A percentile compares a stretch with the other conserved stretches of the same genome.
Conservation (phyloP, 768 basidiomycete species). For the Phylloporus scabripes region DNA sequence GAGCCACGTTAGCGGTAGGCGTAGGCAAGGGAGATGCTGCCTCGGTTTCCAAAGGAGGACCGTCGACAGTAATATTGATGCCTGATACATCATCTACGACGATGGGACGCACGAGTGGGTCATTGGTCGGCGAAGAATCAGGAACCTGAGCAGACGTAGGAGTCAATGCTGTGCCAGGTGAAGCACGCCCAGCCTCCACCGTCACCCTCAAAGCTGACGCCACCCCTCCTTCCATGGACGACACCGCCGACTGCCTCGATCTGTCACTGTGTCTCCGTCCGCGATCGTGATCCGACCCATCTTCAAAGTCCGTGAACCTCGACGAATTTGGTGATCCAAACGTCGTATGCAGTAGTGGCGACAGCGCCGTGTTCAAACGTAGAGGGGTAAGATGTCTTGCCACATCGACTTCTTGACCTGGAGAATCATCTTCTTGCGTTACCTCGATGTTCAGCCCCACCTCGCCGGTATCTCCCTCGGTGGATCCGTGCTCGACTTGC, state of each 20-base stretch:
- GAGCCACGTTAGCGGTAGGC: slow-evolving; percentile 5
- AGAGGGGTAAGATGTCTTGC: background rate
- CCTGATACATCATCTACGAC: slow-evolving; percentile 17
- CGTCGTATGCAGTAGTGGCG: slow-evolving; percentile 38
- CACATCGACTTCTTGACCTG: slow-evolving; percentile 8
- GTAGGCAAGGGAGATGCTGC: slow-evolving; percentile 4
- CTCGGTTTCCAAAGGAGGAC: slow-evolving; percentile 10
- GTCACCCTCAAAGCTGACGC: slow-evolving; percentile 15
- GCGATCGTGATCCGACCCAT: slow-evolving; percentile 23
- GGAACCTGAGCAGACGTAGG: background rate
- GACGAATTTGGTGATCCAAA: slow-evolving; percentile 38
- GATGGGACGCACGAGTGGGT: slow-evolving; percentile 4
- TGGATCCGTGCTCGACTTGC: slow-evolving; percentile 19
- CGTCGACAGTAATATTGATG: slow-evolving; percentile 3
- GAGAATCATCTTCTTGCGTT: slow-evolving; percentile 8
- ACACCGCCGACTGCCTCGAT: slow-evolving; percentile 10
- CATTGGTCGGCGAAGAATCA: background rate
- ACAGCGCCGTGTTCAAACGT: slow-evolving; percentile 14
- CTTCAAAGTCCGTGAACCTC: slow-evolving; percentile 27
- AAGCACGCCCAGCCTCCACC: slow-evolving; percentile 11
- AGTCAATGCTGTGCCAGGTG: background rate
- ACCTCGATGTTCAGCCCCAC: slow-evolving; percentile 13
- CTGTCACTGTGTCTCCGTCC: slow-evolving; percentile 14
- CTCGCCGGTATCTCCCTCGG: background rate
- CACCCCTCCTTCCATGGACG: slow-evolving; percentile 5